A percentile compares a stretch with the other conserved stretches of the same genome.
phyloP scores from a whole-genome alignment of 2,329 filamentous ascomycete genomes.

The Aureobasidium uvarum region DNA sequence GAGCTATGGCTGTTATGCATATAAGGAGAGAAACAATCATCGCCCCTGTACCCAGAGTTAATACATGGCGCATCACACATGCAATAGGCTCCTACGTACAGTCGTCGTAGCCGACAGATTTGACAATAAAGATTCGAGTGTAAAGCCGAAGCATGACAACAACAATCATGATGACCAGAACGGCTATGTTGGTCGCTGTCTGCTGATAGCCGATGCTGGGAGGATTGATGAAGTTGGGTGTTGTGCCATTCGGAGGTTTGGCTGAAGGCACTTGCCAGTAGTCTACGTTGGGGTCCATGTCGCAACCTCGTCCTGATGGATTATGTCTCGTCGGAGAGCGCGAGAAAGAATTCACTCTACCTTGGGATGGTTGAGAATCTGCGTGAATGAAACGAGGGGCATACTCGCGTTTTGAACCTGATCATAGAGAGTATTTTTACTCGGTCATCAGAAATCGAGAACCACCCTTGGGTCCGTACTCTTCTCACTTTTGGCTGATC shows the following conservation, averaged over 20 bases:
- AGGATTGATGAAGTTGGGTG: constrained; percentile 22
- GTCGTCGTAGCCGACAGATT: constrained; percentile 22
- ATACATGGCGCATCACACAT: background rate
- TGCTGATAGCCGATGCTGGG: constrained; percentile 3
- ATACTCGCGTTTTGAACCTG: background rate
- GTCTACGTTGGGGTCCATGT: constrained; percentile 10
- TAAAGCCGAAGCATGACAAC: constrained; percentile 21
- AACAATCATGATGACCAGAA: constrained; percentile 1
- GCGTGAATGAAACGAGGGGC: background rate
- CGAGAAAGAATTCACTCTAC: constrained; percentile 1
- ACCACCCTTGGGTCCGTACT: constrained; percentile 8
- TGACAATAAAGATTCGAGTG: constrained; percentile 25
- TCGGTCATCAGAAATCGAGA: background rate
- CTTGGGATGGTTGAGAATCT: background rate
- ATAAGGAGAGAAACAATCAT: constrained; percentile 17
- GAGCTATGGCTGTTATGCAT: constrained; percentile 18
- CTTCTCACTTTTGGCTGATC: constrained; percentile 17
- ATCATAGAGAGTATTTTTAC: background rate
- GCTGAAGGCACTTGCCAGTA: constrained; percentile 20
- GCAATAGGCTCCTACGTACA: constrained; percentile 3
- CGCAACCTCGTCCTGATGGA: background rate
- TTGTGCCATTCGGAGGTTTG: constrained; percentile 13
- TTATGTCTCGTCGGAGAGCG: constrained; percentile 1
- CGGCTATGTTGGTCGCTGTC: constrained; percentile 17
- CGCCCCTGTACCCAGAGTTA: constrained; percentile 7